phyloP scores from a whole-genome alignment of 202 grass and related monocot species.

The Brachypodium distachyon region DNA sequence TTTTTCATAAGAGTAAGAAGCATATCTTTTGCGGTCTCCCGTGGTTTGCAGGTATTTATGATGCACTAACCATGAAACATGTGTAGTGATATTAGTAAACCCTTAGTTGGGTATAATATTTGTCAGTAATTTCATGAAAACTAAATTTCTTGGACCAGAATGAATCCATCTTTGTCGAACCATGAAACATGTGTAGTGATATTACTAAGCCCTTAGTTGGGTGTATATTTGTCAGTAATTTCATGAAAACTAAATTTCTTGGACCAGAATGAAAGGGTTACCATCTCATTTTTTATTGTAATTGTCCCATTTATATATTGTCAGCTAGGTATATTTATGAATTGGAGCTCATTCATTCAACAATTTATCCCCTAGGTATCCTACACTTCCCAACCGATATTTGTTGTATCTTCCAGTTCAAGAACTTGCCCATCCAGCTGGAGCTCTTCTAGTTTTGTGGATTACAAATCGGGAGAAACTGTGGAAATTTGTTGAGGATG shows the following conservation, averaged over 20 bases:
- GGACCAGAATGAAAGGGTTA: neutral
- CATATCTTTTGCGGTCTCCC: neutral
- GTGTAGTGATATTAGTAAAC: neutral
- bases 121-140: neutral
- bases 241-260: neutral
- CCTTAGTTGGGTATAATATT: neutral
- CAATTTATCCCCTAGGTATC: constrained; percentile 54
- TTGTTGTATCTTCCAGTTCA: constrained; percentile 83
- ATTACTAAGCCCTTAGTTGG: constrained; percentile 1
- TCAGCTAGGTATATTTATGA: neutral
- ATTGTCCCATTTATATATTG: neutral
- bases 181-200: neutral
- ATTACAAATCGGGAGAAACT: constrained; percentile 85
- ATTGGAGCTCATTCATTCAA: neutral
- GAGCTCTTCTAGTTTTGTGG: constrained; percentile 95
- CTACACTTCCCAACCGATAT: constrained; percentile 75
- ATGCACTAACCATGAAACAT: neutral
- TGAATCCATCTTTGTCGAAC: neutral
- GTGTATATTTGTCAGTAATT: neutral
- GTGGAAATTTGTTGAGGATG: constrained; percentile 60
- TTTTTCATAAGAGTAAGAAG: neutral
- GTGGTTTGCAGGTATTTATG: neutral
- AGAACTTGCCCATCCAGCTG: constrained; percentile 73
- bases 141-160: neutral
- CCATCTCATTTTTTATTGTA: neutral